These are phyloP conservation scores for Solanum neorickii DNA, from an alignment of 257 asterid species.

Conservation along the genomic window DNA sequence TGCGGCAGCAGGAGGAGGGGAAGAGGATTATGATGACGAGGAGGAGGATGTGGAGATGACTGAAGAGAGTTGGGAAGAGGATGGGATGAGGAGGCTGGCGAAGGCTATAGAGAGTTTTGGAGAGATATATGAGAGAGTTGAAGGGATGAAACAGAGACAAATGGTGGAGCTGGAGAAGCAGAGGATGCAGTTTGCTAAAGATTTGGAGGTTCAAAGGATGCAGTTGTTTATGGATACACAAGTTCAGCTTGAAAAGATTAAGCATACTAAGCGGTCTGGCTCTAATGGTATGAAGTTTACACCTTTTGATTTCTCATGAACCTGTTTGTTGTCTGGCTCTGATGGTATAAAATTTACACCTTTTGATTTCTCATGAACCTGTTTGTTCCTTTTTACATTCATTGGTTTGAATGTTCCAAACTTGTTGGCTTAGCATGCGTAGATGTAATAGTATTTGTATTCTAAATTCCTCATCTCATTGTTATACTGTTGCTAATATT, in stretches of 20 bases:
- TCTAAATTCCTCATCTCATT: neutral
- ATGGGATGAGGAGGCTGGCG: slow-evolving; percentile 49
- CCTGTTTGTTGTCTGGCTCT: slow-evolving; percentile 16
- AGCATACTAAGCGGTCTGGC: slow-evolving; percentile 41
- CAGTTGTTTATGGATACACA: slow-evolving; percentile 63
- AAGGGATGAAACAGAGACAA: slow-evolving; percentile 66
- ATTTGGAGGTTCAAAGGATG: slow-evolving; percentile 89
- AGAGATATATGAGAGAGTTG: slow-evolving; percentile 67
- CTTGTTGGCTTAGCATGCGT: neutral
- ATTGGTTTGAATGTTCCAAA: neutral
- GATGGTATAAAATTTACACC: slow-evolving; percentile 35
- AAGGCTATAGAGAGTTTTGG: slow-evolving; percentile 72
- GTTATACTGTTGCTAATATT: neutral
- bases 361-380: neutral
- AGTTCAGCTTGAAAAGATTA: slow-evolving; percentile 51
- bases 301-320: neutral
- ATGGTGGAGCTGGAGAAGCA: slow-evolving; percentile 83
- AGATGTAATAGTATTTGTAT: neutral
- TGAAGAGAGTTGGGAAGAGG: slow-evolving; percentile 33
- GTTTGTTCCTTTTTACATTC: neutral
- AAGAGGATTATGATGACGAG: slow-evolving; percentile 29
- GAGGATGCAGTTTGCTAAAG: slow-evolving; percentile 77
- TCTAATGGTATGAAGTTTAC: slow-evolving; percentile 40
- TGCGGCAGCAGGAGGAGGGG: slow-evolving; percentile 23
- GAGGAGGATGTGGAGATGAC: slow-evolving; percentile 29